A percentile compares a stretch with the other conserved stretches of the same genome.
Evolutionary conservation across 2,329 filamentous ascomycete genomes (phyloP).

Genomic region (Ceratocystis harringtonii): DNA sequence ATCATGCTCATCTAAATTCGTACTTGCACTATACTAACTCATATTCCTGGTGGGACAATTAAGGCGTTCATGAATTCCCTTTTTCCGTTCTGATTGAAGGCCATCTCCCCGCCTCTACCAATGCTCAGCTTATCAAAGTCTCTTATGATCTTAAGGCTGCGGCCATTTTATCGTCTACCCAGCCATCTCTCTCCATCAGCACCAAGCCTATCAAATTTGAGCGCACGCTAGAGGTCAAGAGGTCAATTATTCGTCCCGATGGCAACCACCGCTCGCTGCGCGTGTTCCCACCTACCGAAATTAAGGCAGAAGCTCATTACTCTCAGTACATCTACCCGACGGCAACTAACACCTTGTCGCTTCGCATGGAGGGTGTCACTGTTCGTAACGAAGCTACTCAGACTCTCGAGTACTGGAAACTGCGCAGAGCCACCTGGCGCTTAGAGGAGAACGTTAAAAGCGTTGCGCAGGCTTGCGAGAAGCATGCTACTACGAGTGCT

Average conservation of each 20-base stretch:
- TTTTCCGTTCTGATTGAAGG: constrained; percentile 80
- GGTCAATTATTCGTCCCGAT: constrained; percentile 59
- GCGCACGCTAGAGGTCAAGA: constrained; percentile 57
- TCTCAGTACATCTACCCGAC: constrained; percentile 75
- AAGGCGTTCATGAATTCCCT: constrained; percentile 60
- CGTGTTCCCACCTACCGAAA: constrained; percentile 90
- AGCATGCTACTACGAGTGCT: constrained; percentile 44
- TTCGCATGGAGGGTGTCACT: constrained; percentile 76
- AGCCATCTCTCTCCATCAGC: constrained; percentile 30
- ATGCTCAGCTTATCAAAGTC: constrained; percentile 56
- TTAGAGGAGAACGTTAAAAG: constrained; percentile 77
- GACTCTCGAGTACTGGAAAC: constrained; percentile 66
- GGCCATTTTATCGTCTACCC: constrained; percentile 44
- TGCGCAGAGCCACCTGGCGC: constrained; percentile 84
- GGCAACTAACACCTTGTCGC: constrained; percentile 61
- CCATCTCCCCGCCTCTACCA: constrained; percentile 68
- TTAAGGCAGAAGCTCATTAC: constrained; percentile 72
- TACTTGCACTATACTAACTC: constrained; percentile 19
- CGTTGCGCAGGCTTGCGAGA: constrained; percentile 62
- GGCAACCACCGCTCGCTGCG: constrained; percentile 78
- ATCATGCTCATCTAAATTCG: constrained; percentile 8
- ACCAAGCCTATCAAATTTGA: constrained; percentile 41
- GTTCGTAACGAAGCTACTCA: constrained; percentile 52
- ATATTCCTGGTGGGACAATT: constrained; percentile 19
- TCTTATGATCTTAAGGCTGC: constrained; percentile 65